These are phyloP conservation scores for Gloeophyllum trabeum DNA, from an alignment of 768 basidiomycete species.

Conservation along the genomic window DNA sequence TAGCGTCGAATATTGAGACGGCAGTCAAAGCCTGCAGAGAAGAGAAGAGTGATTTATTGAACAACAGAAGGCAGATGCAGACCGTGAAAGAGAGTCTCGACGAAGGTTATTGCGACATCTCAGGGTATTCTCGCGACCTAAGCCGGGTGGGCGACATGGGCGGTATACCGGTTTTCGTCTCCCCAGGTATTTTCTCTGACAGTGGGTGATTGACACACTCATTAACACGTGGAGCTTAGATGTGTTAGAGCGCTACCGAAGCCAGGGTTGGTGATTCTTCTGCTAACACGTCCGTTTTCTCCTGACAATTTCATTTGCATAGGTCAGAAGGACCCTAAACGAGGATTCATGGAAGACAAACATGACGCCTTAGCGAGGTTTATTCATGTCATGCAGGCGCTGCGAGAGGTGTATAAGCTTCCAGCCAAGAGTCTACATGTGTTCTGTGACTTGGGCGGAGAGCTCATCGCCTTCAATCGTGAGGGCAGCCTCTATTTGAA, in stretches of 20 bases:
- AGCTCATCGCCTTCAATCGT: constrained; percentile 88
- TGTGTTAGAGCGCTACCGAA: no score
- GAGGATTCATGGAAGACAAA: constrained; percentile 35
- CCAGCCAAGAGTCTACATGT: constrained; percentile 69
- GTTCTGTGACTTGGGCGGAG: constrained; percentile 75
- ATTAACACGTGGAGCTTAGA: no score
- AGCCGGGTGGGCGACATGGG: constrained; percentile 41
- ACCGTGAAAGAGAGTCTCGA: constrained; percentile 64
- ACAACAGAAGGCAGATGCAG: constrained; percentile 58
- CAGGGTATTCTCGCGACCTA: constrained; percentile 51
- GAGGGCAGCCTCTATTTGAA: constrained; percentile 85
- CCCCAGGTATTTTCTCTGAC: neutral
- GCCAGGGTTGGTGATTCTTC: no score
- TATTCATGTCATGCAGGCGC: constrained; percentile 51
- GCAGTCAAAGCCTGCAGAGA: constrained; percentile 64
- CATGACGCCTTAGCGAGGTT: constrained; percentile 59
- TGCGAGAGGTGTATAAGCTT: constrained; percentile 64
- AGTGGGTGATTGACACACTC: no score
- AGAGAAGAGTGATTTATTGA: constrained; percentile 50
- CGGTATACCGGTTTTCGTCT: constrained; percentile 26
- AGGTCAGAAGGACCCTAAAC: no score
- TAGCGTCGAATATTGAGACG: constrained; percentile 56
- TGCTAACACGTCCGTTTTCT: no score
- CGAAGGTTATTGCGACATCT: constrained; percentile 76
- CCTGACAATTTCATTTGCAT: no score